Evolutionary conservation across 2,329 filamentous ascomycete species (phyloP).

Genomic region (Ascochyta pisi): DNA sequence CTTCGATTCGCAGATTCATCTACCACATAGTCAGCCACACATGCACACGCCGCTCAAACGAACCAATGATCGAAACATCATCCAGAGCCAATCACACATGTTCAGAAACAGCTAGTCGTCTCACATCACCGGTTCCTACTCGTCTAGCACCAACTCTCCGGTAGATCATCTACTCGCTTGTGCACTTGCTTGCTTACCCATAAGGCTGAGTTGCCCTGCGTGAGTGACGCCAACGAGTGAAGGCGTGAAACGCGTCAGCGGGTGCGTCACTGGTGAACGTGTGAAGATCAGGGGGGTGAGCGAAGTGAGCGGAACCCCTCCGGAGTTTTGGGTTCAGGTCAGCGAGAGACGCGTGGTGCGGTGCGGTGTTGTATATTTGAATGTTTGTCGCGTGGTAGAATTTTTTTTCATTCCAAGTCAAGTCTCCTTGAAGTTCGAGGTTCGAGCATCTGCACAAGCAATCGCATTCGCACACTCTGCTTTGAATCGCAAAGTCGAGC

Average conservation of each 20-base stretch:
- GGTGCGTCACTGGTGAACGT: constrained; percentile 2
- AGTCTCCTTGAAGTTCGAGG: not conserved
- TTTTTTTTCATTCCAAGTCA: not conserved
- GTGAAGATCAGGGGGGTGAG: not conserved
- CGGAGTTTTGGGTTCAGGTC: constrained; percentile 13
- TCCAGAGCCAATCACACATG: too few species aligned
- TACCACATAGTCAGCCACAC: too few species aligned
- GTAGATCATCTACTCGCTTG: too few species aligned
- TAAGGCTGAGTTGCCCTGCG: constrained; percentile 13
- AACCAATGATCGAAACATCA: not conserved
- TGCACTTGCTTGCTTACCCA: not conserved
- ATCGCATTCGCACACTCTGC: too few species aligned
- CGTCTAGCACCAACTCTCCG: not conserved
- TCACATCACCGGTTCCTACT: not conserved
- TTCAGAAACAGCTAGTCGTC: not conserved
- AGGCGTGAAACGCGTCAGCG: constrained; percentile 17
- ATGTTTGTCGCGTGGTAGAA: not conserved
- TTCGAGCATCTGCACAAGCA: too few species aligned
- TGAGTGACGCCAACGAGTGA: not conserved
- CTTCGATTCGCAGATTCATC: too few species aligned
- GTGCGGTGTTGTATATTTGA: constrained; percentile 6
- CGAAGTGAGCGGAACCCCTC: constrained; percentile 19
- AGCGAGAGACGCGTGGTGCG: constrained; percentile 11
- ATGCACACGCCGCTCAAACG: too few species aligned
- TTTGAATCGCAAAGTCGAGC: too few species aligned